Evolutionary conservation across 75 land plant genomes (phyloP), one percentile per base, ranked within the genome.

Genomic region (Pinus tabuliformis): DNA sequence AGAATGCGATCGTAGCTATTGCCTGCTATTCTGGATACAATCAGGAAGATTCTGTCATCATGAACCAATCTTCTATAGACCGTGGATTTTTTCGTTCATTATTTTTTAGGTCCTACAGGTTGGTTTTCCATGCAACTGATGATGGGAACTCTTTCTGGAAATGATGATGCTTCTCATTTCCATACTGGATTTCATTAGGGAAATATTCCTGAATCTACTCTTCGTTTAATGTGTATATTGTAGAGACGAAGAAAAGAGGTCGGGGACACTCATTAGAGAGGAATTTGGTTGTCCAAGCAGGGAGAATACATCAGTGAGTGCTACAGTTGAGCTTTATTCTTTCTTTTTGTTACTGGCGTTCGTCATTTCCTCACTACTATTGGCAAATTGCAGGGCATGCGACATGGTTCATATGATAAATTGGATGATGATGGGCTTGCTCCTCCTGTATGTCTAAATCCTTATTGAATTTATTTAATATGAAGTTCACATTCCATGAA

Each of bases 391-490:
- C 87, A 96, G 99, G 93, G 93, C 70, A 97, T 97, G 99, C 84
- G 99, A 30, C 99, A 97, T 89, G 99, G 99, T 65, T 97, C 99
- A 15, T 97, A 97, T 91, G 99, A 97, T 81, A 97, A 97, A 80
- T 85, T 97, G 66, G 99, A 96, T 81, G 94, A 93, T 82, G 99
- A 96, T 86, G 99, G 99, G 66, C 91, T 96, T 80, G 94, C 99
- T 54, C 96, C 99, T 71, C 96, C 99, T 73, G 94, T 91, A 76
- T 83, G 96, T 85, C 57, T 52, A 2, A 68, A 18, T n/a, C 21
- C 39, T 37, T 14, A 22, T 16, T 61, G 15, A 57, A 62, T 13
- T n/a, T 7, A 26, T 57, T 21, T 4, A 39, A 60, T 14, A 62
- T 21, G 12, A 70, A 6, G 30, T 36, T 36, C 39, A 4, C 45